These are phyloP conservation scores for Sporothrix globosa DNA, from an alignment of 2,329 filamentous ascomycete genomes.

Conservation along the genomic window DNA sequence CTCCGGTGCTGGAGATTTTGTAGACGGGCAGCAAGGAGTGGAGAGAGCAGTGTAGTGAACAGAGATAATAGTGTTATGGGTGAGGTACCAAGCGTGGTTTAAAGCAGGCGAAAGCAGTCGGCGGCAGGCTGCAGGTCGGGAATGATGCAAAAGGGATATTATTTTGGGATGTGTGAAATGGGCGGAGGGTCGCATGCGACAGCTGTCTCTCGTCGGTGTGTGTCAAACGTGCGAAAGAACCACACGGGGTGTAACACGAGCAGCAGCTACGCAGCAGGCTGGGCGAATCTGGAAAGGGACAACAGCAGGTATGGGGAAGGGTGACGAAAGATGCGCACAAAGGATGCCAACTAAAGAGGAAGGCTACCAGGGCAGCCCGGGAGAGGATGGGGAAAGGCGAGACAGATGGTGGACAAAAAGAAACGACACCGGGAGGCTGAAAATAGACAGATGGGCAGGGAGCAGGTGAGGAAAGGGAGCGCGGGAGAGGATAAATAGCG, in stretches of 20 bases:
- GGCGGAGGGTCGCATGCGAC: constrained; percentile 18
- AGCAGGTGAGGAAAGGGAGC: neutral
- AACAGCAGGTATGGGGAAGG: neutral
- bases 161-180: neutral
- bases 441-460: neutral
- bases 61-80: constrained; percentile 1
- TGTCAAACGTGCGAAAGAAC: constrained; percentile 3
- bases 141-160: constrained; percentile 13
- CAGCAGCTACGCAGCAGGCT: neutral
- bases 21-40: neutral
- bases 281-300: neutral
- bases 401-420: neutral
- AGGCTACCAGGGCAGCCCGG: neutral
- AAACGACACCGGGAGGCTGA: neutral
- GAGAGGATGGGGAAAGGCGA: neutral
- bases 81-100: constrained; percentile 10
- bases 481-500: constrained; percentile 15
- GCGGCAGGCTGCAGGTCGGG: constrained; percentile 10
- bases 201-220: constrained; percentile 22
- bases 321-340: neutral
- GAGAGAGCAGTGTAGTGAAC: neutral
- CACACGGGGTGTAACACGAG: constrained; percentile 26
- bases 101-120: constrained; percentile 11
- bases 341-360: neutral
- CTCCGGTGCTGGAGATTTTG: neutral